Base-by-base conservation (phyloP, 306 rosid species). In the Oxytropis ochrocephala region DNA sequence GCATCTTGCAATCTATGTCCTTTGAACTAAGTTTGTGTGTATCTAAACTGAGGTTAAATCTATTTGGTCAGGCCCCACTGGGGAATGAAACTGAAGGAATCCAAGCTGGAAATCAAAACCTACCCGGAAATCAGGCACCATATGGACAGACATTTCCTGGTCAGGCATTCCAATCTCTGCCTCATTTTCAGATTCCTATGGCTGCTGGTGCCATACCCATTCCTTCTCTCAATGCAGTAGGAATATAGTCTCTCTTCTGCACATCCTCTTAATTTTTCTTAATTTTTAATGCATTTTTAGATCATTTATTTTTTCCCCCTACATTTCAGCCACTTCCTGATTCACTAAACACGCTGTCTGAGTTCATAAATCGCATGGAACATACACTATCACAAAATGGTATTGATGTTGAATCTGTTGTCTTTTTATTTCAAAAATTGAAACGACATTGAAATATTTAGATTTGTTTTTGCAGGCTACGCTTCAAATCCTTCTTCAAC, bases 281-380 rank as follows among this genome's bases (percentile, higher is more conserved):
- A 32, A 64, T 58, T 51, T 43, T 65, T 36, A 32, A 11, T 17
- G 41, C 35, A 56, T 81, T 39, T 65, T 52, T 8, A 56, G 49
- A 32, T 47, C 68, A 60, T 68, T 64, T 59, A 59, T 46, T 24
- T 36, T 35, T 24, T 2, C 12, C 3, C 3, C 7, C 21, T 49
- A 48, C 59, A 32, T 81, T 80, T 78, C 92, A 95, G 99, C 96
- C 99, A 63, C 87, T 91, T 71, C 96, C 99, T 24, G 75, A 89
- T 75, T 83, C 99, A 47, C 60, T 95, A 87, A 82, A 46, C 74
- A 89, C 99, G 5, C 84, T 95, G 54, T 78, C 86, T 2, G 97
- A 82, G 88, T 95, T 95, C 77, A 87, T 91, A 79, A 87, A 79
- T 73, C 88, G 75, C 77, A 83, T 95, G 95, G 95, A 95, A 89